Conservation (phyloP, 257 asterid species). For the Rauvolfia tetraphylla region DNA sequence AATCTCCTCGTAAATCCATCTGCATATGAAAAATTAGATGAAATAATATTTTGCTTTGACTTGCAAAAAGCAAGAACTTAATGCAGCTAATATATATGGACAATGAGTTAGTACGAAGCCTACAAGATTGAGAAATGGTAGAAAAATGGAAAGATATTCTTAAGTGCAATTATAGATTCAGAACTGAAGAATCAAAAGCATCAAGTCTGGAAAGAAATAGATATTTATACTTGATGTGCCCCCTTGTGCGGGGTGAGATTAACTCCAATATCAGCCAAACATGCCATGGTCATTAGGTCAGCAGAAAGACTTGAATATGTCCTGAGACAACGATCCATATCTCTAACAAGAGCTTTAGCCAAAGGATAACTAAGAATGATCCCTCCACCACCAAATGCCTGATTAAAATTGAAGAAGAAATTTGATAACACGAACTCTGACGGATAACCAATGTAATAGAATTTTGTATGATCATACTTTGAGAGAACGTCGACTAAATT, state of each 20-base stretch:
- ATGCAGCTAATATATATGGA: too few species aligned
- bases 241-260: constrained; percentile 51
- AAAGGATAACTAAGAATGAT: constrained; percentile 55
- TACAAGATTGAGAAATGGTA: too few species aligned
- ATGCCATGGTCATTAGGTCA: constrained; percentile 53
- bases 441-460: constrained; percentile 49
- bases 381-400: constrained; percentile 79
- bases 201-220: too few species aligned
- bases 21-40: background rate
- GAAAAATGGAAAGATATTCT: too few species aligned
- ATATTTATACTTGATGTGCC: constrained; percentile 48
- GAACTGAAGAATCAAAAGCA: too few species aligned
- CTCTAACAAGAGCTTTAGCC: constrained; percentile 43
- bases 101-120: too few species aligned
- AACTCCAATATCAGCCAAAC: constrained; percentile 65
- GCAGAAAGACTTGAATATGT: constrained; percentile 44
- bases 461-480: constrained; percentile 46
- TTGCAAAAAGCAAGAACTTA: background rate
- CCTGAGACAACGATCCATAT: constrained; percentile 44
- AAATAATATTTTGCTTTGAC: background rate
- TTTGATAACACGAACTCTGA: constrained; percentile 59
- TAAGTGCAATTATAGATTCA: too few species aligned
- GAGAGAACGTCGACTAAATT: constrained; percentile 48
- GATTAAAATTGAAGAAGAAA: constrained; percentile 48
- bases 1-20: constrained; percentile 4